A percentile compares a stretch with the other conserved stretches of the same genome.
phyloP scores from a whole-genome alignment of 2,329 filamentous ascomycete species.

The Fusarium mexicanum region DNA sequence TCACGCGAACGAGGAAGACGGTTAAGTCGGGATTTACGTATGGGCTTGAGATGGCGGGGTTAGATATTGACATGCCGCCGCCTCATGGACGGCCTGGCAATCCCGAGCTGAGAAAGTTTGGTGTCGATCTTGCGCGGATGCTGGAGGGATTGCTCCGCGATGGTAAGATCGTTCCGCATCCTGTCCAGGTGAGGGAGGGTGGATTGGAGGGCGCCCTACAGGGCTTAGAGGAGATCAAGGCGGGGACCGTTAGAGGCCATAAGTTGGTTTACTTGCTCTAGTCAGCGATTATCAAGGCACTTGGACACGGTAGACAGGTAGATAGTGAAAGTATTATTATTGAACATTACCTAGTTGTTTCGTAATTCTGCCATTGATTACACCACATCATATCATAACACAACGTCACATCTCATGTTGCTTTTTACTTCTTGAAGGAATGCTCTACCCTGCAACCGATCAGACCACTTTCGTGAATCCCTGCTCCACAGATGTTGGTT shows the following conservation, averaged over 20 bases:
- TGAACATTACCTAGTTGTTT: not conserved
- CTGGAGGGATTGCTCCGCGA: not conserved
- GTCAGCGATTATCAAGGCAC: not conserved
- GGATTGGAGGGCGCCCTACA: conserved; percentile 1
- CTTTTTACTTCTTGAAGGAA: not conserved
- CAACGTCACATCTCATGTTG: not conserved
- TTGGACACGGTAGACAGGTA: not conserved
- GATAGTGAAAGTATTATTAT: not conserved
- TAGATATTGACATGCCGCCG: conserved; percentile 1
- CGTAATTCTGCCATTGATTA: not conserved
- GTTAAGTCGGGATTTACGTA: conserved; percentile 8
- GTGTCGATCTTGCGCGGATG: conserved; percentile 1
- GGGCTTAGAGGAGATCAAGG: conserved; percentile 6
- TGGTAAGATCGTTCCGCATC: conserved; percentile 3
- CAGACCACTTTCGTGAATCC: not conserved
- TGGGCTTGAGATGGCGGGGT: not conserved
- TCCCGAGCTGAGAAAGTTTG: conserved; percentile 4
- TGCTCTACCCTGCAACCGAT: not conserved
- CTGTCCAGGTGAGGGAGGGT: not conserved
- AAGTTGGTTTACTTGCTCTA: not conserved
- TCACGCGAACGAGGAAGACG: conserved; percentile 1
- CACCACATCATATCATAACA: not conserved
- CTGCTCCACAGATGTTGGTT: not conserved
- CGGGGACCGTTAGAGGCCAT: not conserved
- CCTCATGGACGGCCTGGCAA: not conserved